Percentiles rank a stretch among this genome's conserved stretches.
Evolutionary conservation across 208 protist genomes (phyloP).

Genomic region (Trypanosomatidae sp.): DNA sequence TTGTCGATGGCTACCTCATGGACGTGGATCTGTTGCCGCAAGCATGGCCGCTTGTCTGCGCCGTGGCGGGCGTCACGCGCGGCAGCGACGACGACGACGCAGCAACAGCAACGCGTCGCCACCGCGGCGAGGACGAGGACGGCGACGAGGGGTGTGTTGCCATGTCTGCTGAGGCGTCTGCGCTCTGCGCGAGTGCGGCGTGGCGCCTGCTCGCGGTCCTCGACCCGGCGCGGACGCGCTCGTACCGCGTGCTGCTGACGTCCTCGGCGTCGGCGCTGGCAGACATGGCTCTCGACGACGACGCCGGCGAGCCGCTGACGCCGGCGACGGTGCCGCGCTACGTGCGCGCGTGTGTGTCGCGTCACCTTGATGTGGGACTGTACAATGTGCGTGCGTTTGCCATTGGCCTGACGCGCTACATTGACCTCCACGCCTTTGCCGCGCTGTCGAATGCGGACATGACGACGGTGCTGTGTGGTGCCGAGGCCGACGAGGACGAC

Average conservation of each 20-base stretch:
- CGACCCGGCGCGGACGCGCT: conserved; percentile 31
- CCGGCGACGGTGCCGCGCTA: conserved; percentile 13
- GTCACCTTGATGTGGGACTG: conserved; percentile 16
- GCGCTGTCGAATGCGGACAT: conserved; percentile 40
- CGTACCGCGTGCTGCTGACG: conserved; percentile 20
- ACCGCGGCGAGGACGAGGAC: no score
- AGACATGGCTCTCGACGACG: conserved; percentile 36
- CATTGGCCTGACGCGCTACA: conserved; percentile 32
- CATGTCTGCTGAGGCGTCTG: background rate
- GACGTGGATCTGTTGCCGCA: conserved; percentile 30
- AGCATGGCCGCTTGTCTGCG: conserved; percentile 30
- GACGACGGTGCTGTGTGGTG: conserved; percentile 35
- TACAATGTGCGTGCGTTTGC: conserved; percentile 46
- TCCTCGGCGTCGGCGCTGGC: conserved; percentile 24
- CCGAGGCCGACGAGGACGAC: conserved; percentile 5
- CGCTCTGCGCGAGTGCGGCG: background rate
- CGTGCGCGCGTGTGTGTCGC: conserved; percentile 11
- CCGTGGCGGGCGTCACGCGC: no score
- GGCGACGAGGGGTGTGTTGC: no score
- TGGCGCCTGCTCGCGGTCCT: conserved; percentile 19
- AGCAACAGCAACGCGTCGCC: no score
- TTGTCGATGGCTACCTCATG: conserved; percentile 71
- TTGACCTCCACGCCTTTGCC: conserved; percentile 45
- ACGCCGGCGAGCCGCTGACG: conserved; percentile 16
- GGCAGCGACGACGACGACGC: no score